Evolutionary conservation across 139 green algal genomes (phyloP), one percentile per base, ranked within the genome.

Genomic region (Volvox reticuliferus): DNA sequence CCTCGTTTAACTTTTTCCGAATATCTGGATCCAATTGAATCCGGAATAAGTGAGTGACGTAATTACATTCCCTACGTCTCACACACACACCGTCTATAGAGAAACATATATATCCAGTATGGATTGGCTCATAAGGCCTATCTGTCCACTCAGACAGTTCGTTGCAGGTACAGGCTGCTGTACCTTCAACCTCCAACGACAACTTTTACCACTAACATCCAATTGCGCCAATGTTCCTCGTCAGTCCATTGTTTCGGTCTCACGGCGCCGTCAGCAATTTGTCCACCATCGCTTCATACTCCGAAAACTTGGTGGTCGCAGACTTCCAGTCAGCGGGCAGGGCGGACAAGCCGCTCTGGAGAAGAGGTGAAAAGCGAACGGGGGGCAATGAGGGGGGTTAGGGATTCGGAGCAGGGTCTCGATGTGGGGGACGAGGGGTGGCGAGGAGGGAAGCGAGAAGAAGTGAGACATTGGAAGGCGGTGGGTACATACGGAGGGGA

Each of bases 251-350:
- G 21, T 16, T 28, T 12, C 65, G 21, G 21, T 73, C 65, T 88
- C 33, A 88, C 63, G 65, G 63, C 32, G 82, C 83, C 35, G 37
- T 69, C 33, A 92, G 35, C 37, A 92, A 33, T 32, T 86, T 86
- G 69, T 92, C 89, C 71, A 92, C 89, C 13, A 89, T 44, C 22
- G 81, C 68, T 62, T 92, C 89, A 50, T 92, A 92, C 68, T 84
- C 17, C 26, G 16, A 28, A 18, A 36, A 84, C 68, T 79, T 68
- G 61, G 67, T 69, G 14, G 28, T 36, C 80, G 88, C 69, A 32
- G n/a, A 22, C 17, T 55, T 32, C 88, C 88, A 92, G 26, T 92
- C 88, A 1, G 69, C 21, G 9, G 88, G 88, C 28, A 92, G 61
- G 65, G 26, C 44, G n/a, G 13, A 24, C 36, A 84, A 0, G 50